Evolutionary conservation across 768 basidiomycete genomes (phyloP).

Genomic region (Gautieria morchelliformis): DNA sequence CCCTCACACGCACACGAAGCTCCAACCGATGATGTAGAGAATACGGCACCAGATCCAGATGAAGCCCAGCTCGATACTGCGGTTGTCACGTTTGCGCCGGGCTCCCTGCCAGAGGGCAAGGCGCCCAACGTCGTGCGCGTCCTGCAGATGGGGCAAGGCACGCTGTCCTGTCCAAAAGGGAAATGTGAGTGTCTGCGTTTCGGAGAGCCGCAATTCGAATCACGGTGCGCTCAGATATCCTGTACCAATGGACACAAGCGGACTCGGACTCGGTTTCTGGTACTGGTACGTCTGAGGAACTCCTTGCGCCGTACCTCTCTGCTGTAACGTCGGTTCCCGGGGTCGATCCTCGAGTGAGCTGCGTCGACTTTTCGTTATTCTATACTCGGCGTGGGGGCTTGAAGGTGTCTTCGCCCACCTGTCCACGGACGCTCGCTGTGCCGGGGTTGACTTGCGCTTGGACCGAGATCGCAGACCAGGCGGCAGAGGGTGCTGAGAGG

Average conservation of each 20-base stretch:
- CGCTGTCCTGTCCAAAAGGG: slow-evolving; percentile 62
- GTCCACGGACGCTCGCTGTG: slow-evolving; percentile 15
- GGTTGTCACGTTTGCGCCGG: slow-evolving; percentile 69
- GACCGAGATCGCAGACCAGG: slow-evolving; percentile 47
- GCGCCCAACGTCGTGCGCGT: slow-evolving; percentile 44
- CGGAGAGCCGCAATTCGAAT: not conserved
- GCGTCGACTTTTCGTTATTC: slow-evolving; percentile 6
- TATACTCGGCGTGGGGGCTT: not conserved
- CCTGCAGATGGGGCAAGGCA: slow-evolving; percentile 62
- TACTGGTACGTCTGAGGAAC: slow-evolving; percentile 27
- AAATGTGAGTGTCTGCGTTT: slow-evolving; percentile 45
- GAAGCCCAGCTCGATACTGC: slow-evolving; percentile 42
- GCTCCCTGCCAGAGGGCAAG: slow-evolving; percentile 39
- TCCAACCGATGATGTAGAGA: slow-evolving; percentile 13
- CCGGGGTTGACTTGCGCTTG: slow-evolving; percentile 22
- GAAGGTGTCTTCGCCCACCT: not conserved
- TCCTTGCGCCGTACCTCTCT: slow-evolving; percentile 50
- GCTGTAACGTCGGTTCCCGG: slow-evolving; percentile 27
- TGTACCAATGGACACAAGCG: slow-evolving; percentile 5
- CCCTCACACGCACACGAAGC: slow-evolving; percentile 19
- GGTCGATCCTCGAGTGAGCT: not conserved
- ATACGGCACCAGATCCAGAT: slow-evolving; percentile 8
- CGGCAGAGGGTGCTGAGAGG: slow-evolving; percentile 47
- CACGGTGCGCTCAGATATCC: slow-evolving; percentile 1
- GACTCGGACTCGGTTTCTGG: not conserved